Percentiles rank a stretch among this genome's conserved stretches.
These are phyloP conservation scores for Ceratobasidium sp. DNA, from an alignment of 1,284 basidiomycete species.

Conservation along the genomic window DNA sequence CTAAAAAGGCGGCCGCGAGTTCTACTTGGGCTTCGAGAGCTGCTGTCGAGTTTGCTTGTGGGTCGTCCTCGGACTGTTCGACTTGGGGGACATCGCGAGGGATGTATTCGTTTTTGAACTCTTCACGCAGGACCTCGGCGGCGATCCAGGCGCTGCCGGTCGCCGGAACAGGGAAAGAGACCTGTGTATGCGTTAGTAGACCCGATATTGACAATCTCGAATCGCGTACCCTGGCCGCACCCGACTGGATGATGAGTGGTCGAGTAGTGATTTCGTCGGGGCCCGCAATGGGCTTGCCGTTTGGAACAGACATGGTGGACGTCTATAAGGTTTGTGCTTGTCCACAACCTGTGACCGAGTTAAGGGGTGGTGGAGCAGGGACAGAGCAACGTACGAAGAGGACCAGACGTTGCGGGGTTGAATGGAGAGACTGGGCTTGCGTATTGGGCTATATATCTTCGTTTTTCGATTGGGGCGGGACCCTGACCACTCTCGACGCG, in stretches of 20 bases:
- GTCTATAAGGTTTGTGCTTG: constrained; percentile 24
- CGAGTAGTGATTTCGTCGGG: constrained; percentile 58
- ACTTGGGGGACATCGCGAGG: constrained; percentile 44
- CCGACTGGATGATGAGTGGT: constrained; percentile 67
- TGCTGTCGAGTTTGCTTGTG: constrained; percentile 44
- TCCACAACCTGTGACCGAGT: not conserved
- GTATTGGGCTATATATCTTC: constrained; percentile 26
- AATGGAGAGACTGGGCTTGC: not conserved
- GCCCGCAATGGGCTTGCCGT: constrained; percentile 37
- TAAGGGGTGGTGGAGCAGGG: not conserved
- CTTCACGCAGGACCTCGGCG: constrained; percentile 86
- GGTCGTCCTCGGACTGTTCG: constrained; percentile 46
- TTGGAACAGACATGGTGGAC: constrained; percentile 31
- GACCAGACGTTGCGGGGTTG: not conserved
- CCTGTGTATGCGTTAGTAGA: constrained; percentile 53
- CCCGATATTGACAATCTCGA: too few relatives aligned
- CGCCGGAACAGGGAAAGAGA: constrained; percentile 85
- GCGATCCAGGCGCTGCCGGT: constrained; percentile 82
- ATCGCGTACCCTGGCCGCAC: constrained; percentile 68
- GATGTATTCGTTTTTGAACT: constrained; percentile 66
- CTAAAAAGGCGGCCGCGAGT: constrained; percentile 81
- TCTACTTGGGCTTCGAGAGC: constrained; percentile 69
- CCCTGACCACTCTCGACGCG: constrained; percentile 36
- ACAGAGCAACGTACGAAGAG: not conserved
- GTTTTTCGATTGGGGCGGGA: constrained; percentile 36